These are phyloP conservation scores for Xylaria sp. DNA, from an alignment of 2,329 filamentous ascomycete genomes.

Conservation along the genomic window DNA sequence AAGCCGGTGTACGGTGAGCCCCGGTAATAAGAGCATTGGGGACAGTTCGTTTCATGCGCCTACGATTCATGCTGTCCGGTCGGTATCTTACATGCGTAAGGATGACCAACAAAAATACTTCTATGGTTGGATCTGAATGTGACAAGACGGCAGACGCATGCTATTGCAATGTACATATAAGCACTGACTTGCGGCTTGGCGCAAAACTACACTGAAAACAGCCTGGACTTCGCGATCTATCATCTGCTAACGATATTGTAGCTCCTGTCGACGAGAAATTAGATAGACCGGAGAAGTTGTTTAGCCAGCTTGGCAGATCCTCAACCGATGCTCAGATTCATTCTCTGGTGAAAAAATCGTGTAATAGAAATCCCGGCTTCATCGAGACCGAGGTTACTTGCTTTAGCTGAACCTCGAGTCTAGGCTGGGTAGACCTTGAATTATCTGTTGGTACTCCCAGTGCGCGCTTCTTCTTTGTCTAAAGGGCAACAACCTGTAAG, in stretches of 20 bases:
- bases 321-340: neutral
- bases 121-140: slow-evolving; percentile 12
- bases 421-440: neutral
- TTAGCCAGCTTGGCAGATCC: neutral
- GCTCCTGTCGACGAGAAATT: neutral
- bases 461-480: slow-evolving; percentile 4
- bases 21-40: slow-evolving; percentile 12
- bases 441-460: neutral
- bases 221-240: slow-evolving; percentile 22
- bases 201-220: slow-evolving; percentile 8
- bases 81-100: slow-evolving; percentile 5
- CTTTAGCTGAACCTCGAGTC: neutral
- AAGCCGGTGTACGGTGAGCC: slow-evolving; percentile 13
- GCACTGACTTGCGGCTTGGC: slow-evolving; percentile 20
- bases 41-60: slow-evolving; percentile 21
- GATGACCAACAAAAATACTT: slow-evolving; percentile 8
- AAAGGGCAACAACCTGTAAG: neutral
- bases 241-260: slow-evolving; percentile 1
- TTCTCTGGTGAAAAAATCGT: neutral
- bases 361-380: neutral
- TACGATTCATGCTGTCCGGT: slow-evolving; percentile 21
- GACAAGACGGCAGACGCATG: slow-evolving; percentile 8
- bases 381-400: neutral
- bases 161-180: slow-evolving; percentile 9
- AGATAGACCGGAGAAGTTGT: neutral